phyloP scores from a whole-genome alignment of 495 filamentous ascomycete genomes.

The Schizothecium vesticola region DNA sequence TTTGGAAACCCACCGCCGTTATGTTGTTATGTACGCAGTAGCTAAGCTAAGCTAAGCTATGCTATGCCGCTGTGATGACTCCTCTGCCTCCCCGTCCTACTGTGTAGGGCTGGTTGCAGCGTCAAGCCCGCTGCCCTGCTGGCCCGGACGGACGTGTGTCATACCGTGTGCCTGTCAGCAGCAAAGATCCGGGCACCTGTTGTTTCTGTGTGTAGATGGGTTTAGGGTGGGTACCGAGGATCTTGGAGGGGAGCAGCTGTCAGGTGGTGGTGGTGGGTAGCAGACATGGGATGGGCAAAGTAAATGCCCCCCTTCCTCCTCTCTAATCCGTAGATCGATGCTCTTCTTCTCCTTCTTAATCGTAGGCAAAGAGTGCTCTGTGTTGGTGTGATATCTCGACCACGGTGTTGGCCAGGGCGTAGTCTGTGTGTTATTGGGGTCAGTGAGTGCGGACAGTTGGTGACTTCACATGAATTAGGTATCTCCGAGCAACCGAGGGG shows the following conservation, averaged over 20 bases:
- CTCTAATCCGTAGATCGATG: too few relatives aligned
- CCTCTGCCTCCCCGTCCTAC: too few relatives aligned
- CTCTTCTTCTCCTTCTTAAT: not conserved
- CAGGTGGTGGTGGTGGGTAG: too few relatives aligned
- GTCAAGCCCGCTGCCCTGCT: too few relatives aligned
- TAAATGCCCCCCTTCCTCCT: not conserved
- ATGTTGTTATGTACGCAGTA: too few relatives aligned
- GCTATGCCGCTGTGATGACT: too few relatives aligned
- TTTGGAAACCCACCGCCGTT: too few relatives aligned
- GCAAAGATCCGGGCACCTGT: not conserved
- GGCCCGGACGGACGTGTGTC: not conserved
- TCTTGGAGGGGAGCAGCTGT: not conserved
- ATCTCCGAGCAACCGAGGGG: not conserved
- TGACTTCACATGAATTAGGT: not conserved
- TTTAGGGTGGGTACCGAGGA: not conserved
- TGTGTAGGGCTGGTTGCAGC: too few relatives aligned
- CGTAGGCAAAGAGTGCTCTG: conserved; percentile 55
- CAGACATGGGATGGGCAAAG: not conserved
- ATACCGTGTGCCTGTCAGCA: not conserved
- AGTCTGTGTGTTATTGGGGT: conserved; percentile 53
- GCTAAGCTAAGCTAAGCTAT: too few relatives aligned
- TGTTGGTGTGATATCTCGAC: conserved; percentile 85
- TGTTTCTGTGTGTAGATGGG: not conserved
- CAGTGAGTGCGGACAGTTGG: not conserved
- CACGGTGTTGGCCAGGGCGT: conserved; percentile 69